Base-by-base conservation (phyloP, 306 rosid species). In the Malus sieversii region DNA sequence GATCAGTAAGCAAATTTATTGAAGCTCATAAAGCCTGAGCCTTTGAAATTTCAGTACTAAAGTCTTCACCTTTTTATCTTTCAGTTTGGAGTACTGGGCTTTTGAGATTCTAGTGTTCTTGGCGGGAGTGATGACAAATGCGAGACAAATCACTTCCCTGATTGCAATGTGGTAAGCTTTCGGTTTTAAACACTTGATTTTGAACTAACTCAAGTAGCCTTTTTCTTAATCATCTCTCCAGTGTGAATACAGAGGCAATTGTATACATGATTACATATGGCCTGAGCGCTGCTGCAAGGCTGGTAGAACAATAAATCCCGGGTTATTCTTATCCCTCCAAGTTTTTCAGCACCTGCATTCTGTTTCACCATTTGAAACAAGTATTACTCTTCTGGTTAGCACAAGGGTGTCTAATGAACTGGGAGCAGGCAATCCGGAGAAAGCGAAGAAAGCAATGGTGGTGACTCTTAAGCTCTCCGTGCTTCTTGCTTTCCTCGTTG, bases 261-360 rank as follows among this genome's bases (percentile, higher is more conserved):
- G 92, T 91, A 6, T 91, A 83, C 83, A 85, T 90, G 94, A 78
- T 87, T 73, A 75, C 87, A 18, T 87, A 86, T 78, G 97, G 98
- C 59, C 98, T 93, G 20, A 82, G 92, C 79, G 97, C 96, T 3
- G 89, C 92, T 67, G 97, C 91, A 42, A 93, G 97, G 98, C 91
- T 67, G 5, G 67, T 51, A 45, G 22, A 78, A 70, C 51, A 72
- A 9, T n/a, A 22, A 68, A 44, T 60, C 13, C 2, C 30, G 23
- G 25, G 9, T 45, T 60, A 14, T 46, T n/a, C 61, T 71, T 29
- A 71, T 55, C 51, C 68, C 48, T 52, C 66, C 23, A 48, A 48
- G 53, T 68, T 66, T 67, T 23, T 45, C 5, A 10, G 11, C 30
- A 46, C 32, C 11, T 23, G 14, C 52, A 63, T 81, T 84, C 59